Percentiles rank a stretch among this genome's conserved stretches.
phyloP scores from a whole-genome alignment of 345 rosid genomes.

The Ricinus communis region DNA sequence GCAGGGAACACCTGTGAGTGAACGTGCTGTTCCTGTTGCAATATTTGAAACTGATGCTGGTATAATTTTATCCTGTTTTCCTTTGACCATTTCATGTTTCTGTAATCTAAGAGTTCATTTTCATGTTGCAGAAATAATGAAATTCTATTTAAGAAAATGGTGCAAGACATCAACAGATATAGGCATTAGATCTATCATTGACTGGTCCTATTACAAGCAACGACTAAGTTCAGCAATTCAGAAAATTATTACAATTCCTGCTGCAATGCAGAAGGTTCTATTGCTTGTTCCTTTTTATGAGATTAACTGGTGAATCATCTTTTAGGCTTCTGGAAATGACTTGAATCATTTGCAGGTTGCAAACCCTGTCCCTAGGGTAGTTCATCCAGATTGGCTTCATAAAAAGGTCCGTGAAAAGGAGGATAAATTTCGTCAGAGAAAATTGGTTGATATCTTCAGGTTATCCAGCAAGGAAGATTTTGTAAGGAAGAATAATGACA shows the following conservation, averaged over 20 bases:
- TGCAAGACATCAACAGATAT: conserved; percentile 76
- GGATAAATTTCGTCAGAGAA: conserved; percentile 83
- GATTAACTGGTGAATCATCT: conserved; percentile 13
- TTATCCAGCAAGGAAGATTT: conserved; percentile 38
- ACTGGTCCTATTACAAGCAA: conserved; percentile 95
- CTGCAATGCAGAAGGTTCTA: conserved; percentile 98
- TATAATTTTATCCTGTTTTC: conserved; percentile 34
- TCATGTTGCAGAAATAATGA: conserved; percentile 60
- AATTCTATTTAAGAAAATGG: conserved; percentile 82
- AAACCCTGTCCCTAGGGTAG: conserved; percentile 96
- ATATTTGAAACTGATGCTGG: conserved; percentile 86
- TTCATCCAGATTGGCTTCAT: conserved; percentile 97
- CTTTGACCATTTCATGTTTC: conserved; percentile 15
- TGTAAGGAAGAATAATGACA: conserved; percentile 24
- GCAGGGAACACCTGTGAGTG: conserved; percentile 96
- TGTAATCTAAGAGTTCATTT: conserved; percentile 19
- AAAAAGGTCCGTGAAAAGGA: conserved; percentile 93
- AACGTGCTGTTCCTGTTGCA: conserved; percentile 99
- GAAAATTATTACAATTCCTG: conserved; percentile 93
- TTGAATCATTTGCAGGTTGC: conserved; percentile 54
- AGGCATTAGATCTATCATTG: conserved; percentile 79
- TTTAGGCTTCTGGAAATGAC: conserved; percentile 19
- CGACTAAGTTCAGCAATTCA: conserved; percentile 91
- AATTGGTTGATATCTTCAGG: conserved; percentile 67
- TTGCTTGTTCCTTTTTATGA: conserved; percentile 18